Base-by-base conservation (phyloP, 2,329 filamentous ascomycete genomes). In the Xylariaceae sp. region DNA sequence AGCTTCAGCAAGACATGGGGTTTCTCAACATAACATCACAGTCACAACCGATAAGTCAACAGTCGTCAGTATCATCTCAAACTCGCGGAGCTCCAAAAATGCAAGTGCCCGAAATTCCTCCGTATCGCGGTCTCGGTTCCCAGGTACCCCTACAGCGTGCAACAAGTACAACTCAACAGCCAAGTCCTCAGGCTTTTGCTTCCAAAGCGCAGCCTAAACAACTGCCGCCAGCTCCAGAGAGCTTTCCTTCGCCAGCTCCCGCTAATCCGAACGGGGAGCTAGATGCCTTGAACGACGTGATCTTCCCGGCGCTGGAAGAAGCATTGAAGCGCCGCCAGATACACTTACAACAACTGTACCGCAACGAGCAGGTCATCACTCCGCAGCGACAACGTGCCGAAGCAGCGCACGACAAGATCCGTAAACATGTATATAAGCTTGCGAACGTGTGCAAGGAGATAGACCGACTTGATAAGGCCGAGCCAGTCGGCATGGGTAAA, bases 401-500 rank as follows among this genome's bases (percentile, higher is more conserved):
- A 62, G 77, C 75, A 42, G 85, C 87, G 1, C 91, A 97, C 62
- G 90, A 96, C 51, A 87, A 88, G 67, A 78, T 97, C 39, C 80
- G 87, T 56, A 83, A 85, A 63, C 75, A 95, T 27, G 89, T 96
- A 11, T 85, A 85, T 56, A 95, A 95, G 66, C 78, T 95, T 30
- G 87, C 86, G 2, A 83, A 87, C 52, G 77, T 92, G 19, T 95
- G 95, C 69, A 86, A 86, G 63, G 90, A 96, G 66, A 90, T 99
- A 62, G 92, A 99, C 68, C 81, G 87, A 55, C 88, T 85, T 69
- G 94, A 99, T 69, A 87, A 86, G 66, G 81, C 85, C 39, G 87
- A 90, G 59, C 89, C 90, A 6, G 90, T 97, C 11, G 90, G 90
- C 1, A 96, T 97, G 92, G 92, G 90, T 0, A 85, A 89, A 40